phyloP scores from a whole-genome alignment of 805 yeast genomes.

The Candida ponderosae region DNA sequence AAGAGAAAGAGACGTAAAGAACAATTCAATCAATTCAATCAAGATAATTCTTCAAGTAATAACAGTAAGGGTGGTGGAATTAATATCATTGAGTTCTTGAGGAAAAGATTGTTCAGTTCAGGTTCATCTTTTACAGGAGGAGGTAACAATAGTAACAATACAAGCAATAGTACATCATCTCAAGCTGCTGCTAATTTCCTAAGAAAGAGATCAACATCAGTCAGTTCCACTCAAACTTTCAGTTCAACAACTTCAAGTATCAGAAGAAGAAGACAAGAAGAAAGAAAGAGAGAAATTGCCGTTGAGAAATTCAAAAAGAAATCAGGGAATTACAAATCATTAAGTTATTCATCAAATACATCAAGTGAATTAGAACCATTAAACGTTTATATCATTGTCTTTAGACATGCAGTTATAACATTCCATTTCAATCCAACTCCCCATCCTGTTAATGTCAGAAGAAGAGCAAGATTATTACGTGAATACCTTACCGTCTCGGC shows the following conservation, averaged over 20 bases:
- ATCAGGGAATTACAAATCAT: conserved; percentile 36
- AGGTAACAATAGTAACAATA: no score
- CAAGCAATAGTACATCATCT: no score
- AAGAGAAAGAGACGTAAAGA: conserved; percentile 41
- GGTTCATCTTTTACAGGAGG: no score
- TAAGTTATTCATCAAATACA: conserved; percentile 10
- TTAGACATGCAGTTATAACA: conserved; percentile 83
- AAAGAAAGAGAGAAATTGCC: conserved; percentile 19
- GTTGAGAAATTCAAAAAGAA: conserved; percentile 31
- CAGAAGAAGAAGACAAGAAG: conserved; percentile 14
- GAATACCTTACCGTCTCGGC: conserved; percentile 88
- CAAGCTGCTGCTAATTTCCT: no score
- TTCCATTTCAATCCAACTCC: conserved; percentile 94
- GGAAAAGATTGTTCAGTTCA: no score
- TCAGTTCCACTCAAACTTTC: conserved; percentile 10
- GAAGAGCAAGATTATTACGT: conserved; percentile 79
- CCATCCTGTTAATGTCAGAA: conserved; percentile 90
- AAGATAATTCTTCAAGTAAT: conserved; percentile 20
- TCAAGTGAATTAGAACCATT: conserved; percentile 69
- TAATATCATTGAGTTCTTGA: no score
- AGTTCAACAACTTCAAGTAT: conserved; percentile 14
- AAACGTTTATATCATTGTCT: conserved; percentile 88
- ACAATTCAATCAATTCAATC: conserved; percentile 17
- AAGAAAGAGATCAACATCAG: conserved; percentile 2
- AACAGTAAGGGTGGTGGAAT: neutral